Evolutionary conservation across 176 grass and related monocot species (phyloP), one percentile per base, ranked within the genome.

Genomic region (Oryza australiensis): DNA sequence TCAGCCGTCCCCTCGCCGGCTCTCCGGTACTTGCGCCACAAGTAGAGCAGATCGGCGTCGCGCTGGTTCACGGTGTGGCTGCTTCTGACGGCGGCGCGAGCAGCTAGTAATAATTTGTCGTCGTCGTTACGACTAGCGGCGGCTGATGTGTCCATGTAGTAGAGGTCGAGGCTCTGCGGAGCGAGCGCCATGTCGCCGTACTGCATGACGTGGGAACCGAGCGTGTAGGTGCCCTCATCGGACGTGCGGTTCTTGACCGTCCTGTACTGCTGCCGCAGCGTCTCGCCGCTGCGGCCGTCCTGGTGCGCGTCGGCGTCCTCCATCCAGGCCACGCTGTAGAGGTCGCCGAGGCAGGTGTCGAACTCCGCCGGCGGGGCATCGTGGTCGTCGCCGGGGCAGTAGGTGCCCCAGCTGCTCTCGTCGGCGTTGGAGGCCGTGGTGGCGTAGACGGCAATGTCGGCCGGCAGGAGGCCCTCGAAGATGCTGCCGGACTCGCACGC

Each of bases 401-500:
- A 97, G 72, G 89, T 92, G 75, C 89, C 94, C 89, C 89, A 97
- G 80, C 94, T 97, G 85, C 94, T 97, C 85, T 97, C 94, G 65
- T 83, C 83, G 5, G 94, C 87, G 85, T 97, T 97, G 14, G 94
- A 72, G n/a, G 94, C 94, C 40, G 94, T 97, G 5, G 94, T 94
- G 2, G 94, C 94, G 57, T 92, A 97, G 34, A 97, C 86, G 67
- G 75, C 37, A 81, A 94, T 94, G 74, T 92, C 28, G 2, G 26
- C 0, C 12, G 91, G 89, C 23, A 97, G 76, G 76, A 97, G 85
- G 26, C 91, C 94, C 65, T 94, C 73, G 57, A 97, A 97, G 70
- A 97, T 92, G 69, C 91, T 97, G 26, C 94, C 94, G 38, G 94
- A 94, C 87, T 97, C 94, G 80, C 94, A 97, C 9, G 94, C 91